Evolutionary conservation across 345 rosid species (phyloP).

Genomic region (Isatis tinctoria): DNA sequence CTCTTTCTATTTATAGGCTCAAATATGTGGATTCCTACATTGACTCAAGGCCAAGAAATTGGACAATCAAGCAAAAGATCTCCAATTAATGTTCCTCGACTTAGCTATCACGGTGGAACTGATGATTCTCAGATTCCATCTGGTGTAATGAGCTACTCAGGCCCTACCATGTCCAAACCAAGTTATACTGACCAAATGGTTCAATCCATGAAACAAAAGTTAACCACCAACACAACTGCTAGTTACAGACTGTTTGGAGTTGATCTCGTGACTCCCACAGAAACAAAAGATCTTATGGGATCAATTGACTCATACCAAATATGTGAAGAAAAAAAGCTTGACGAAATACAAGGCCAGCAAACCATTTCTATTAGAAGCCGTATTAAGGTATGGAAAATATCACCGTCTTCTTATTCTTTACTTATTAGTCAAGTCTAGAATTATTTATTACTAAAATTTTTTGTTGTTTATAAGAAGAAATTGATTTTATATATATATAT

Average conservation of each 20-base stretch:
- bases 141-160: no score
- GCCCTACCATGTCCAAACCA: background rate
- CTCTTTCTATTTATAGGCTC: background rate
- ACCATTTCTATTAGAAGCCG: conserved; percentile 39
- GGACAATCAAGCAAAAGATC: background rate
- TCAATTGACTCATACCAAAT: conserved; percentile 10
- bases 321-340: conserved; percentile 13
- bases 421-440: background rate
- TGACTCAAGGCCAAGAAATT: background rate
- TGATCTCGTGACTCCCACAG: conserved; percentile 18
- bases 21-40: background rate
- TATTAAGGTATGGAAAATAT: conserved; percentile 40
- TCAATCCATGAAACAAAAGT: background rate
- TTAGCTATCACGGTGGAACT: no score
- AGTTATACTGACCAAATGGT: background rate
- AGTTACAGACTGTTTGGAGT: conserved; percentile 51
- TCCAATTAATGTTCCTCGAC: no score
- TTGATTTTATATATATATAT: no score
- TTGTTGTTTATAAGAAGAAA: background rate
- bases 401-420: background rate
- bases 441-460: background rate
- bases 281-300: background rate
- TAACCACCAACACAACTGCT: conserved; percentile 10
- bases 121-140: no score
- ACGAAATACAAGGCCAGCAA: conserved; percentile 28